phyloP scores from a whole-genome alignment of 768 basidiomycete species.

The Rhodotorula toruloides region DNA sequence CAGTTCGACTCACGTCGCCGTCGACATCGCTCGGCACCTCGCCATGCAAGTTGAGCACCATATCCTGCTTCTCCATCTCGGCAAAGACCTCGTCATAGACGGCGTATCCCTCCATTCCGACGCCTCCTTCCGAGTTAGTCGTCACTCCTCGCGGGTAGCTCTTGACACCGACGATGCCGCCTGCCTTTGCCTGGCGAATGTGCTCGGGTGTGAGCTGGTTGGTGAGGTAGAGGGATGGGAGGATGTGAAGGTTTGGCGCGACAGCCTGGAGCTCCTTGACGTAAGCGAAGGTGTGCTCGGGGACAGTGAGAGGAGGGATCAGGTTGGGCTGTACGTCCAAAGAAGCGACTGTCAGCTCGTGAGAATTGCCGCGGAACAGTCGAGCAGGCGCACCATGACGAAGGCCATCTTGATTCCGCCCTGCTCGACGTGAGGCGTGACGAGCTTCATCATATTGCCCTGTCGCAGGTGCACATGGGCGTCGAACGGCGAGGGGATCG shows the following conservation, averaged over 20 bases:
- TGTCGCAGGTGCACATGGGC: conserved; percentile 97
- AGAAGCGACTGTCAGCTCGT: too few species aligned
- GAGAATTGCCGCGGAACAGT: neutral
- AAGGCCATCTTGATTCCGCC: conserved; percentile 90
- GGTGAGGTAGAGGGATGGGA: conserved; percentile 96
- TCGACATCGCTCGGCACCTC: conserved; percentile 81
- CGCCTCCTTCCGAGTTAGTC: conserved; percentile 91
- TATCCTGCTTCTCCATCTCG: conserved; percentile 84
- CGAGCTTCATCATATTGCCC: conserved; percentile 70
- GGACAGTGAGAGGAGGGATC: conserved; percentile 39
- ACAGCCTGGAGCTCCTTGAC: conserved; percentile 66
- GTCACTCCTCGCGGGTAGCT: conserved; percentile 96
- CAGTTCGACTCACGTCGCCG: conserved; percentile 52
- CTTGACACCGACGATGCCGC: conserved; percentile 85
- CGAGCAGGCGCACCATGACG: conserved; percentile 67
- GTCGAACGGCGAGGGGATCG: conserved; percentile 63
- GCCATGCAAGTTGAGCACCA: conserved; percentile 95
- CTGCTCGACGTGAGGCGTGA: conserved; percentile 78
- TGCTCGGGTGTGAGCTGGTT: conserved; percentile 84
- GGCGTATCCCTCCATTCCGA: conserved; percentile 75
- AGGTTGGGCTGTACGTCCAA: conserved; percentile 65
- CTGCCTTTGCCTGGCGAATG: conserved; percentile 75
- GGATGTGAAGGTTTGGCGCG: conserved; percentile 71
- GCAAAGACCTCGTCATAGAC: conserved; percentile 87
- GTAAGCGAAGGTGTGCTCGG: conserved; percentile 65